A percentile compares a stretch with the other conserved stretches of the same genome.
phyloP scores from a whole-genome alignment of 2,329 filamentous ascomycete species.

The Pseudogymnoascus sp. region DNA sequence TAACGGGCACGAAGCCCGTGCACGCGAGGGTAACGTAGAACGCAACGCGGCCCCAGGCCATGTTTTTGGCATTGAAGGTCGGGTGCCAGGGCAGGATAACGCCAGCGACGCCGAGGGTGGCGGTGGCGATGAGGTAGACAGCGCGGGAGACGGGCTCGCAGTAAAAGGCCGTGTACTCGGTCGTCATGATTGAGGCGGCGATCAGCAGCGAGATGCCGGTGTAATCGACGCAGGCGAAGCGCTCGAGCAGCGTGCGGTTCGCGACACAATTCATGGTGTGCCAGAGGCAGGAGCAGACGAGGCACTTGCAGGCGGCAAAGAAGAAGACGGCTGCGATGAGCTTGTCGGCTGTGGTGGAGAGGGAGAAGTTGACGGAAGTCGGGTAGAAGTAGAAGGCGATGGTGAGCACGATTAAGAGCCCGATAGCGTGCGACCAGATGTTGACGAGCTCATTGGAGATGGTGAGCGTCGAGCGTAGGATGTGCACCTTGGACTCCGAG shows the following conservation, averaged over 20 bases:
- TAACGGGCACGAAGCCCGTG: slow-evolving; percentile 81
- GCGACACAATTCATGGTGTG: slow-evolving; percentile 98
- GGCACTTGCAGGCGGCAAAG: slow-evolving; percentile 87
- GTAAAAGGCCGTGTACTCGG: slow-evolving; percentile 97
- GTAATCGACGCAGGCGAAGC: slow-evolving; percentile 96
- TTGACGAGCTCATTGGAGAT: slow-evolving; percentile 93
- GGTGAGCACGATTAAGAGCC: slow-evolving; percentile 76
- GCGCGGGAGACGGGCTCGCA: slow-evolving; percentile 84
- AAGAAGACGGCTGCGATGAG: slow-evolving; percentile 92
- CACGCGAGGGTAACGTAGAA: slow-evolving; percentile 84
- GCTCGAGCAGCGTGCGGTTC: slow-evolving; percentile 78
- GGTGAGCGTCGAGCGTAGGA: slow-evolving; percentile 71
- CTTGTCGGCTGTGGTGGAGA: slow-evolving; percentile 80
- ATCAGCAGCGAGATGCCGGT: slow-evolving; percentile 94
- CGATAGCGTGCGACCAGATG: slow-evolving; percentile 93
- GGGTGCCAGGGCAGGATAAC: slow-evolving; percentile 95
- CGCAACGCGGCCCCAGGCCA: slow-evolving; percentile 83
- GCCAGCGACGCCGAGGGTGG: slow-evolving; percentile 71
- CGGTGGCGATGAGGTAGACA: slow-evolving; percentile 76
- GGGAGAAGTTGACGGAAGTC: slow-evolving; percentile 71
- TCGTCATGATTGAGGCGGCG: slow-evolving; percentile 93
- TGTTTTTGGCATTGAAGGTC: slow-evolving; percentile 82
- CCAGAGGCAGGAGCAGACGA: slow-evolving; percentile 93
- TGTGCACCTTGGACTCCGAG: slow-evolving; percentile 81
- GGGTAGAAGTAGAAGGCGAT: slow-evolving; percentile 97